Conservation (phyloP, 2,329 filamentous ascomycete genomes). For the Pseudocercospora pini-densiflorae region DNA sequence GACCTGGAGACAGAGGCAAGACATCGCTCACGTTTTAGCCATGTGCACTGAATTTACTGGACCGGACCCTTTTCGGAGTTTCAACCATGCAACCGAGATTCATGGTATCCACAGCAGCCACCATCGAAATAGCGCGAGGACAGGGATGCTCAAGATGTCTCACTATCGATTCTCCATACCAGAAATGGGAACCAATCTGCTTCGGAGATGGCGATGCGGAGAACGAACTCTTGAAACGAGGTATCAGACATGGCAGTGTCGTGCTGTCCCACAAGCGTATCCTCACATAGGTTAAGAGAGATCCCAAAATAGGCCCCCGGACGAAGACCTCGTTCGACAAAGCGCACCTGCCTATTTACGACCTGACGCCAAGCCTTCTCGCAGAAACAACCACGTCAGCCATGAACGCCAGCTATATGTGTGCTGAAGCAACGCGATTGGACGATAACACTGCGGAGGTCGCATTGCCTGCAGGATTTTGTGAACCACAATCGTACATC, state of each 20-base stretch:
- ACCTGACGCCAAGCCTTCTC: background rate
- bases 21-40: constrained; percentile 4
- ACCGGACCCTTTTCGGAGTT: background rate
- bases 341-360: background rate
- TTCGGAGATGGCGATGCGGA: background rate
- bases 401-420: background rate
- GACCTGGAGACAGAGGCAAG: constrained; percentile 1
- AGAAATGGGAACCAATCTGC: background rate
- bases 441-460: too few species aligned
- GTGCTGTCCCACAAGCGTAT: background rate
- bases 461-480: too few species aligned
- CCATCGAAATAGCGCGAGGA: background rate
- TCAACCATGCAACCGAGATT: constrained; percentile 4
- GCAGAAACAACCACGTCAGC: background rate
- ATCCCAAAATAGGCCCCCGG: background rate
- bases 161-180: background rate
- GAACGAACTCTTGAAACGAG: background rate
- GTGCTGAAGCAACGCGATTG: too few species aligned
- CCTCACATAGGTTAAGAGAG: background rate
- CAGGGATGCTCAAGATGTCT: background rate
- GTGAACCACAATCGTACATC: too few species aligned
- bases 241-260: background rate
- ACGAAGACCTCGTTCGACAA: background rate
- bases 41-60: constrained; percentile 2
- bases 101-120: background rate